Percentiles rank a stretch among this genome's conserved stretches.
phyloP scores from a whole-genome alignment of 2,329 filamentous ascomycete species.

The Paecilomyces sp. region DNA sequence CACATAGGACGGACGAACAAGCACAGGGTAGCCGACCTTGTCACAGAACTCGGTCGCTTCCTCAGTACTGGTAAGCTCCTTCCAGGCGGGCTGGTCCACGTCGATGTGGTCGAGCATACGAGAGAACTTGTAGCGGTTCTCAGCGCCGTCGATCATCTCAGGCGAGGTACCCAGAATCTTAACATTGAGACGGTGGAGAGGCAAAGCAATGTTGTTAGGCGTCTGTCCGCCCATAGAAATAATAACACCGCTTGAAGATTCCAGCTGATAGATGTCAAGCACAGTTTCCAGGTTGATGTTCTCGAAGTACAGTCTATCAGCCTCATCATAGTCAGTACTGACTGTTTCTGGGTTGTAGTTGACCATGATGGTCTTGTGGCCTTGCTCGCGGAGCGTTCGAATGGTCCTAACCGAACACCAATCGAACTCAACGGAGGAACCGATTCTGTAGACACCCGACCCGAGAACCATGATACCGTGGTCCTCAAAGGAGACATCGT shows the following conservation, averaged over 20 bases:
- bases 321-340: conserved; percentile 86
- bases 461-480: conserved; percentile 94
- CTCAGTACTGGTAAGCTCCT: conserved; percentile 89
- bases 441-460: conserved; percentile 93
- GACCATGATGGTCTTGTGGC: conserved; percentile 93
- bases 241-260: conserved; percentile 74
- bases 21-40: conserved; percentile 82
- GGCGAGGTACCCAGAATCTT: conserved; percentile 93
- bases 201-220: conserved; percentile 93
- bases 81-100: conserved; percentile 97
- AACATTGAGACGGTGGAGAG: conserved; percentile 79
- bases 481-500: conserved; percentile 78
- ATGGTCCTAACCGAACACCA: conserved; percentile 97
- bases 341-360: conserved; percentile 92
- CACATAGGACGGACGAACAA: conserved; percentile 94
- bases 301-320: conserved; percentile 92
- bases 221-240: conserved; percentile 97
- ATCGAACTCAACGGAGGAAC: conserved; percentile 96
- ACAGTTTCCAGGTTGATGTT: conserved; percentile 87
- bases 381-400: conserved; percentile 74
- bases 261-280: conserved; percentile 86
- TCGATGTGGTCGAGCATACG: conserved; percentile 92
- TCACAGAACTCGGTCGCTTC: conserved; percentile 84
- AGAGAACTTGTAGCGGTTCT: conserved; percentile 98
- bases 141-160: conserved; percentile 96